Evolutionary conservation across 2,329 filamentous ascomycete species (phyloP), one percentile per base, ranked within the genome.

Genomic region (Diatrype stigma): DNA sequence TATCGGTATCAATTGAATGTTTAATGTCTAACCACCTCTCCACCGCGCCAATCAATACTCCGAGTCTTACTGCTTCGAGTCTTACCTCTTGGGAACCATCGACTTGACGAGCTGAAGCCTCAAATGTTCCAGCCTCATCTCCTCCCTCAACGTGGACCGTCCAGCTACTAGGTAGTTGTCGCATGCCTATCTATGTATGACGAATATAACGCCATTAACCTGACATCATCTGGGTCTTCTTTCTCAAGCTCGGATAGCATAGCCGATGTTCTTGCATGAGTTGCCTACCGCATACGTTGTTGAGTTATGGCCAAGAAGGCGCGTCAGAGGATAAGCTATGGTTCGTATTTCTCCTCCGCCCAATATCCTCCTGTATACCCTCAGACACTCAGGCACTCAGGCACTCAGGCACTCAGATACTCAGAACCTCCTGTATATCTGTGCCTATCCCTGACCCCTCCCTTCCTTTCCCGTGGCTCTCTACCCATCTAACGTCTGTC

Each of bases 311-410:
- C 81, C 71, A 82, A 80, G 66, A 85, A 84, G 73, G 77, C 78
- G 63, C 81, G 78, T 67, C 81, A 85, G 71, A 80, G 81, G 70
- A 82, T 85, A 73, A 84, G 81, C 67, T 85, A 85, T 73, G 81
- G 82, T 85, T 67, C 60, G 77, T 71, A 49, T 50, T 49, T 53
- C 49, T 48, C 47, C 34, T 48, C 23, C 19, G 34, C 42, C 42
- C 52, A 44, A 49, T 40, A 38, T 44, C 45, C 19, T 40, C 26
- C 26, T 30, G 26, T 10, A 30, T 30, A 30, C n/a, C n/a, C n/a
- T n/a, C n/a, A n/a, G n/a, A n/a, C n/a, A n/a, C n/a, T n/a, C n/a
- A n/a, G n/a, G n/a, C n/a, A n/a, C n/a, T n/a, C n/a, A n/a, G n/a
- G n/a, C n/a, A n/a, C n/a, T n/a, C n/a, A n/a, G n/a, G n/a, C n/a